Conservation (phyloP, 2,329 filamentous ascomycete species). For the Thelonectria olida region DNA sequence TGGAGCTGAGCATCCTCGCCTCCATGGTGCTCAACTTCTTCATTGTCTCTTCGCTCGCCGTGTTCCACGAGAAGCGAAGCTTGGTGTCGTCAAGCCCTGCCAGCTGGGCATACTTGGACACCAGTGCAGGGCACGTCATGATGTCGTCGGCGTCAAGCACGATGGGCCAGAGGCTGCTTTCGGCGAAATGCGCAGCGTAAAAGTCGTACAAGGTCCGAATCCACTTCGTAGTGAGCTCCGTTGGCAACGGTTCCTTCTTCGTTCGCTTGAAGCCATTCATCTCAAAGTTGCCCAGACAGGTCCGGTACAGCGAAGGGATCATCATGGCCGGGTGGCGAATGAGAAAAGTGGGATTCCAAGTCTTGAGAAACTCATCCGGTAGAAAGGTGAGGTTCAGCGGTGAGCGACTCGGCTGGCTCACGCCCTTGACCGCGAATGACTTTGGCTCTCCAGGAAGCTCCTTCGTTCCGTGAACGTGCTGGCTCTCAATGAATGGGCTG, state of each 20-base stretch:
- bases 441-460: background rate
- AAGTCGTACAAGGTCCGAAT: conserved; percentile 27
- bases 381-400: conserved; percentile 28
- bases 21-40: conserved; percentile 4
- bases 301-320: conserved; percentile 29
- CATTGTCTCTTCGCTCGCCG: background rate
- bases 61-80: conserved; percentile 23
- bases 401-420: conserved; percentile 20
- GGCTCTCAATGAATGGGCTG: conserved; percentile 17
- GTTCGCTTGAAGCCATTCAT: background rate
- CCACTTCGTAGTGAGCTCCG: conserved; percentile 28
- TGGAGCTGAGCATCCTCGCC: conserved; percentile 27
- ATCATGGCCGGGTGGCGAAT: conserved; percentile 30
- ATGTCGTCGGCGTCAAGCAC: conserved; percentile 32
- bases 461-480: background rate
- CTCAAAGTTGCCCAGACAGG: conserved; percentile 5
- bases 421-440: background rate
- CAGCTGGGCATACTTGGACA: conserved; percentile 23
- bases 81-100: conserved; percentile 25
- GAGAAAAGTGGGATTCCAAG: conserved; percentile 33
- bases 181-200: conserved; percentile 14
- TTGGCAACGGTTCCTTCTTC: conserved; percentile 3
- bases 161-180: conserved; percentile 28
- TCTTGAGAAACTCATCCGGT: conserved; percentile 33
- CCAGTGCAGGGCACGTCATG: conserved; percentile 23